These are phyloP conservation scores for Exophiala lecanii-corni DNA, from an alignment of 2,329 filamentous ascomycete genomes.

Conservation along the genomic window DNA sequence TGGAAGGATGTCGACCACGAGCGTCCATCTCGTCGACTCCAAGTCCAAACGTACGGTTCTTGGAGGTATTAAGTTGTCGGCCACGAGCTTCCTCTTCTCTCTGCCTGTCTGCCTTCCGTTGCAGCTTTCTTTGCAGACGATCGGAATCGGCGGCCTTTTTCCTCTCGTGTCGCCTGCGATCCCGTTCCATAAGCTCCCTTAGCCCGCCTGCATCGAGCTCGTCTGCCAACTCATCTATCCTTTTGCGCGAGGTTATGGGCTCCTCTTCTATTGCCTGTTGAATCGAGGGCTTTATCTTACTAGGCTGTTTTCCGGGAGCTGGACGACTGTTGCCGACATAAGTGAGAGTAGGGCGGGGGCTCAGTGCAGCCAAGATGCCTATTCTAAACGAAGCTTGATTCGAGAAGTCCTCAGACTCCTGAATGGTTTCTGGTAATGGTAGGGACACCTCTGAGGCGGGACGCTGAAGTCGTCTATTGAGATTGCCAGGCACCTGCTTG, in stretches of 20 bases:
- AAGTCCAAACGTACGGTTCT: slow-evolving; percentile 37
- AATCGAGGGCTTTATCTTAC: slow-evolving; percentile 14
- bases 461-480: slow-evolving; percentile 54
- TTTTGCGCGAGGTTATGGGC: slow-evolving; percentile 55
- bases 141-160: slow-evolving; percentile 68
- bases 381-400: slow-evolving; percentile 76
- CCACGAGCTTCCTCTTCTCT: slow-evolving; percentile 51
- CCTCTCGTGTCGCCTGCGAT: slow-evolving; percentile 72
- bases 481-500: slow-evolving; percentile 58
- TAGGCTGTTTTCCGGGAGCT: slow-evolving; percentile 38
- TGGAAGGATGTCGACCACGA: slow-evolving; percentile 3
- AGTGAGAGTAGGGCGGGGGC: slow-evolving; percentile 77
- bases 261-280: slow-evolving; percentile 55
- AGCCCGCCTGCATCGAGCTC: slow-evolving; percentile 79
- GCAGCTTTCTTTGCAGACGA: slow-evolving; percentile 47
- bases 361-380: slow-evolving; percentile 72
- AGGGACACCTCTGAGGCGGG: slow-evolving; percentile 70
- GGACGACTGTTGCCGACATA: slow-evolving; percentile 64
- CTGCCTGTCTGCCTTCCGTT: slow-evolving; percentile 49
- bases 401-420: slow-evolving; percentile 66
- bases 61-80: neutral
- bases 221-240: slow-evolving; percentile 69
- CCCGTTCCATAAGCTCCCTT: slow-evolving; percentile 84
- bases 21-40: slow-evolving; percentile 46
- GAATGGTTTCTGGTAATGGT: slow-evolving; percentile 65